These are phyloP conservation scores for Nicotiana obtusifolia DNA, from an alignment of 257 asterid genomes.

Conservation along the genomic window DNA sequence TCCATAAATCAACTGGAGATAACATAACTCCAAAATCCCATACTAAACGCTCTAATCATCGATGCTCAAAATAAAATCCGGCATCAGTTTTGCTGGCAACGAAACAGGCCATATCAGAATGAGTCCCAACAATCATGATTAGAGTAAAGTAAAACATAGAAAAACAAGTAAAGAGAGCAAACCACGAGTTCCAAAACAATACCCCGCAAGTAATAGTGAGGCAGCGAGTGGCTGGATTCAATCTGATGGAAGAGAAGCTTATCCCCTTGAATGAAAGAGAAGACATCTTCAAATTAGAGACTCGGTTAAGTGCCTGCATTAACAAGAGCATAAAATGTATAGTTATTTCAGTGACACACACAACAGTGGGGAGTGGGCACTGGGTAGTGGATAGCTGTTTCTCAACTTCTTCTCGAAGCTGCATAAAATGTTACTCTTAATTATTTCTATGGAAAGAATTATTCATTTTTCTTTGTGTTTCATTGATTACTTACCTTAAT, in stretches of 20 bases:
- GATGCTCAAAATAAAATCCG: background rate
- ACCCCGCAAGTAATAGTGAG: conserved; percentile 63
- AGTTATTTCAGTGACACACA: background rate
- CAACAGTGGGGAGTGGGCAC: background rate
- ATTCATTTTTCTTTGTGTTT: background rate
- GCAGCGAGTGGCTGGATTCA: conserved; percentile 39
- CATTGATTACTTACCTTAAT: background rate
- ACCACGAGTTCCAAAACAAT: background rate
- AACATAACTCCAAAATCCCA: background rate
- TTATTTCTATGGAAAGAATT: background rate
- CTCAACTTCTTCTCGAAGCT: background rate
- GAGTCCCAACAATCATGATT: background rate
- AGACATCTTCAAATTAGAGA: conserved; percentile 19
- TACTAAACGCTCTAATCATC: background rate
- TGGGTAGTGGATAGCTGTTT: background rate
- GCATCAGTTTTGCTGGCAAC: background rate
- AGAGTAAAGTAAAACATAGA: background rate
- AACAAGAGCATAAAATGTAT: background rate
- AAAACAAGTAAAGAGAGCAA: background rate
- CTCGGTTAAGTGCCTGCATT: background rate
- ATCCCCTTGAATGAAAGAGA: conserved; percentile 30
- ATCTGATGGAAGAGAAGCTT: conserved; percentile 30
- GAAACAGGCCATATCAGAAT: background rate
- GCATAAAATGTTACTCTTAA: background rate
- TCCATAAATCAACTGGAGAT: background rate